Percentiles rank a stretch among this genome's conserved stretches.
phyloP scores from a whole-genome alignment of 1,284 basidiomycete genomes.

The Pseudozyma sp. region DNA sequence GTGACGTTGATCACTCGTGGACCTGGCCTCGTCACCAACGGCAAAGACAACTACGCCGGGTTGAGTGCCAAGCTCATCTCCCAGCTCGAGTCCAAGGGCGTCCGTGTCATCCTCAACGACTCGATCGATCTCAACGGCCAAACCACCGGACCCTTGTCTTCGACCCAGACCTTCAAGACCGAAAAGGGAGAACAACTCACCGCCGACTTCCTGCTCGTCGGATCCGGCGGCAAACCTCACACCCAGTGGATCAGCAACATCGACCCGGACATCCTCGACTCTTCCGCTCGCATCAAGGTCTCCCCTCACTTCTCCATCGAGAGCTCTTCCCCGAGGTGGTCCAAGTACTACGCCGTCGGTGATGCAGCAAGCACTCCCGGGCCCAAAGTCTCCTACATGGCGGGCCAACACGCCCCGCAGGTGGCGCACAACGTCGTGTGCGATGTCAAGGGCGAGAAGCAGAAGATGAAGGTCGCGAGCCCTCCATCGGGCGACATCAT shows the following conservation, averaged over 20 bases:
- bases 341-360: conserved; percentile 60
- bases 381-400: conserved; percentile 37
- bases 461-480: conserved; percentile 15
- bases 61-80: conserved; percentile 42
- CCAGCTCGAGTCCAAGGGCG: conserved; percentile 67
- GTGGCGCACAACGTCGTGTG: conserved; percentile 50
- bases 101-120: conserved; percentile 47
- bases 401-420: conserved; percentile 33
- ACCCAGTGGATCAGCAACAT: conserved; percentile 63
- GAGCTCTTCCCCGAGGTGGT: conserved; percentile 8
- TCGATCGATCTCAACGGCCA: conserved; percentile 60
- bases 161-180: conserved; percentile 21
- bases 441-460: conserved; percentile 20
- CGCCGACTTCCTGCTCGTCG: conserved; percentile 71
- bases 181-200: conserved; percentile 22
- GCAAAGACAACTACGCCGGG: conserved; percentile 34
- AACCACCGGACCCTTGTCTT: conserved; percentile 14
- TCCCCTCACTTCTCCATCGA: conserved; percentile 47
- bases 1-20: conserved; percentile 68
- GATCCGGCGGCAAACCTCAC: conserved; percentile 70
- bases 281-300: conserved; percentile 65
- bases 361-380: conserved; percentile 58
- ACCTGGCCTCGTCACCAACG: conserved; percentile 25
- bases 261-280: conserved; percentile 64
- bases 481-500: conserved; percentile 18